Base-by-base conservation (phyloP, 1,139 yeast genomes). In the Pichia sp. region DNA sequence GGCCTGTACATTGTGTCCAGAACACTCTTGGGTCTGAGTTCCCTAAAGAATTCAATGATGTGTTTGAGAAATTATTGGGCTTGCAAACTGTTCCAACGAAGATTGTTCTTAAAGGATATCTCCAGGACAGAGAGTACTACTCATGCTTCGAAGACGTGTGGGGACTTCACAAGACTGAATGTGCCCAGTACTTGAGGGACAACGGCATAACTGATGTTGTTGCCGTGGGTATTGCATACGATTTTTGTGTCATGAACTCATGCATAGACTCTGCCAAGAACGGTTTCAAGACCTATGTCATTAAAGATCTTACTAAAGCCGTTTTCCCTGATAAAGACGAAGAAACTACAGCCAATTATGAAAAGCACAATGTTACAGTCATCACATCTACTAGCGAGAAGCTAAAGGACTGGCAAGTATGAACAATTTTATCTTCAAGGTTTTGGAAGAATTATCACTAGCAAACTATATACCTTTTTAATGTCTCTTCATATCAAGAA, bases 1-100 rank as follows among this genome's bases (percentile, higher is more conserved):
- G 98, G 98, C 97, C 98, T 0, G 93, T 80, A 56, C 98, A 92
- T 67, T 92, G 97, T 67, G 80, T 92, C 3, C 93, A 89, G 63
- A 75, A 76, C 53, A 75, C 89, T 0, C 53, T 63, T 10, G 98
- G 98, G 0, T 77, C 93, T 0, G 75, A 78, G 50, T 74, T 90
- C 52, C 89, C 89, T 2, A 66, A 71, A 0, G 79, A 73, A 55
- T 75, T 84, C 49, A 58, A 62, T 34, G 61, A 63, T 3, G 65
- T 56, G 0, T 69, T 68, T 54, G 64, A 64, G n/a, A 45, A 62
- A 8, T 50, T 71, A 5, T 55, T 62, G 4, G 34, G 63, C 45
- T 53, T 70, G 53, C 57, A 69, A 61, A 57, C 64, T 55, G 57
- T 69, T 11, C 76, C 79, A 1, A 69, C 68, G 47, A 62, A 72